These are phyloP conservation scores for Colletotrichum incanum DNA, from an alignment of 2,329 filamentous ascomycete genomes.

Conservation along the genomic window DNA sequence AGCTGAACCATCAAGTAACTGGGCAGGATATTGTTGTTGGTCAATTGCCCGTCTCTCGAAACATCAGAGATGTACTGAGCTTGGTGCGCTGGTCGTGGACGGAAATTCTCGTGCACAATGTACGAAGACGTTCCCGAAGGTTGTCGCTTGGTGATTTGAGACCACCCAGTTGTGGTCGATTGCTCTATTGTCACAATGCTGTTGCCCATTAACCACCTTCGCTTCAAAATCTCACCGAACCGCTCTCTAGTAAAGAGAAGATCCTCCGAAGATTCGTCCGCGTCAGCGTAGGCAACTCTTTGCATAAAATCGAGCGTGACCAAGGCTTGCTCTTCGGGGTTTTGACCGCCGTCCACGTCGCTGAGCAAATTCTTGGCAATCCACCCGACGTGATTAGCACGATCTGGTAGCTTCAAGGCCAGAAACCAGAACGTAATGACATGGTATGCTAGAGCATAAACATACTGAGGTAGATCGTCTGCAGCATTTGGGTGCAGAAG, in stretches of 20 bases:
- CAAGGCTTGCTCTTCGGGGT: constrained; percentile 91
- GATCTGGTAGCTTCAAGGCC: constrained; percentile 86
- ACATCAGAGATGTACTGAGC: constrained; percentile 63
- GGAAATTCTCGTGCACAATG: constrained; percentile 72
- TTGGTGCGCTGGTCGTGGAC: constrained; percentile 72
- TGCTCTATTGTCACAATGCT: constrained; percentile 84
- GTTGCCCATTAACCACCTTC: constrained; percentile 81
- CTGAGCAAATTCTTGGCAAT: constrained; percentile 90
- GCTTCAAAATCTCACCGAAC: constrained; percentile 77
- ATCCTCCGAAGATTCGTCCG: constrained; percentile 81
- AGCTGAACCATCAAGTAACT: constrained; percentile 82
- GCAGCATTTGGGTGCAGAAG: constrained; percentile 49
- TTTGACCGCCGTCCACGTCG: constrained; percentile 81
- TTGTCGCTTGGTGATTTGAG: constrained; percentile 80
- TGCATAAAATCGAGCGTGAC: constrained; percentile 97
- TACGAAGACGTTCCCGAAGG: constrained; percentile 78
- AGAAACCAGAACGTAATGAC: constrained; percentile 98
- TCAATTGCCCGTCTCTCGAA: constrained; percentile 66
- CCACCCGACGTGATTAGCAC: constrained; percentile 88
- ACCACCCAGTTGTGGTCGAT: constrained; percentile 76
- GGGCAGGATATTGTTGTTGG: constrained; percentile 76
- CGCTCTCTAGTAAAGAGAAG: constrained; percentile 75
- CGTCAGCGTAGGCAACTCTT: constrained; percentile 86
- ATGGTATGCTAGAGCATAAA: constrained; percentile 94
- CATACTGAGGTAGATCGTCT: constrained; percentile 91